These are phyloP conservation scores for Coniochaeta sp. DNA, from an alignment of 2,329 filamentous ascomycete species.

Conservation along the genomic window DNA sequence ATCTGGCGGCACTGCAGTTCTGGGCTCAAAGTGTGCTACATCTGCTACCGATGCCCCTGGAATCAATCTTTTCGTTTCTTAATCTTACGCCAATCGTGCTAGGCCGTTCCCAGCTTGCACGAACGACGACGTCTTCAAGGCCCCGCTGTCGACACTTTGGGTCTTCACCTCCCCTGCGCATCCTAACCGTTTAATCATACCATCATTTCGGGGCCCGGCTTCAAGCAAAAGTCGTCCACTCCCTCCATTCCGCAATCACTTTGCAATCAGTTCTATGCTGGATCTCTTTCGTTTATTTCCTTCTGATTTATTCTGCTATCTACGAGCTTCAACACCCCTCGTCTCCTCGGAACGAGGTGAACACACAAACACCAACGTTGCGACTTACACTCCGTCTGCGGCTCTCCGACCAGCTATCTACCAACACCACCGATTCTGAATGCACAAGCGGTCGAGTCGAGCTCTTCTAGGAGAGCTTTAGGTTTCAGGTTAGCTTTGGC, in stretches of 20 bases:
- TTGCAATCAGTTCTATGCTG: neutral
- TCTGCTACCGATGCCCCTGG: constrained; percentile 1
- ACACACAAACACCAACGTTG: neutral
- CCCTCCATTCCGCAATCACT: constrained; percentile 1
- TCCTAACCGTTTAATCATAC: constrained; percentile 4
- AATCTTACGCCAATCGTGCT: neutral
- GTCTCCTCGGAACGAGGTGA: neutral
- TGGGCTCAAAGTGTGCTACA: constrained; percentile 3
- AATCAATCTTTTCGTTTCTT: neutral
- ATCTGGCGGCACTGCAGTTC: constrained; percentile 1
- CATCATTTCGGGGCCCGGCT: neutral
- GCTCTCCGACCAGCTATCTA: neutral
- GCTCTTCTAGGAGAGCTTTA: constrained; percentile 1
- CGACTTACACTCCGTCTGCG: neutral
- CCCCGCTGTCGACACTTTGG: neutral
- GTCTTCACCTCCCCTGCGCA: neutral
- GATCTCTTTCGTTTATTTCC: neutral
- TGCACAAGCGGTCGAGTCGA: neutral
- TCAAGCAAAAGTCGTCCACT: neutral
- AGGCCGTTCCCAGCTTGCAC: neutral
- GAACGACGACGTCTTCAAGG: neutral
- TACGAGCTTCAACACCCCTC: neutral
- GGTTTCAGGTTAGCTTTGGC: neutral
- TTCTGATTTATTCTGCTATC: neutral
- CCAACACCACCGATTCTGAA: neutral